A percentile compares a stretch with the other conserved stretches of the same genome.
phyloP scores from a whole-genome alignment of 495 filamentous ascomycete genomes.

The Cudoniella acicularis region DNA sequence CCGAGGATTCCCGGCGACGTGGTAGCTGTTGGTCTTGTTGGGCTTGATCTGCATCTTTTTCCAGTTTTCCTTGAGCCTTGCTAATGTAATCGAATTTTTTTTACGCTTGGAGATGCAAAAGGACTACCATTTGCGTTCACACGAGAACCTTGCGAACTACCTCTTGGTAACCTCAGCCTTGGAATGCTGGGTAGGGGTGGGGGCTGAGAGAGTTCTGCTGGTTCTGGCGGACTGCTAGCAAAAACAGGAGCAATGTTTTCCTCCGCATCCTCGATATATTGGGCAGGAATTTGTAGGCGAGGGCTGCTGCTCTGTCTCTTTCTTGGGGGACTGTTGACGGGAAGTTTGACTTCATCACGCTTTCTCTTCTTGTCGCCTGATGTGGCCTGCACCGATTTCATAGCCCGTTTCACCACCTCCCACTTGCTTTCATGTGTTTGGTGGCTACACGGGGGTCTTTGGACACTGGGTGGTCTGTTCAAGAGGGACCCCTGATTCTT shows the following conservation, averaged over 20 bases:
- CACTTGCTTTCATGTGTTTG: neutral
- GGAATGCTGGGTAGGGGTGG: neutral
- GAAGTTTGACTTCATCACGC: neutral
- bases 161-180: neutral
- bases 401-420: neutral
- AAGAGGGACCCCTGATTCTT: constrained; percentile 27
- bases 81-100: constrained; percentile 13
- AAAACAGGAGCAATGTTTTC: neutral
- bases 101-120: constrained; percentile 5
- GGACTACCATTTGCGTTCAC: constrained; percentile 33
- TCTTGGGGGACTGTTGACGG: neutral
- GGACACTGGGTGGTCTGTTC: neutral
- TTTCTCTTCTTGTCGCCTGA: constrained; percentile 9
- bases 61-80: constrained; percentile 7
- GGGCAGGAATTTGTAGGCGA: neutral
- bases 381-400: neutral
- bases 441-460: too few relatives aligned
- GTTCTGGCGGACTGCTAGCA: neutral
- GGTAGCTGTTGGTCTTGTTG: neutral
- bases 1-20: neutral
- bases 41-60: neutral
- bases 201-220: neutral
- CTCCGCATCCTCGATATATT: neutral
- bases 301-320: constrained; percentile 18
- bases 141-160: constrained; percentile 28